These are phyloP conservation scores for Fraxinus quadrangulata DNA, from an alignment of 257 asterid genomes.

Conservation along the genomic window DNA sequence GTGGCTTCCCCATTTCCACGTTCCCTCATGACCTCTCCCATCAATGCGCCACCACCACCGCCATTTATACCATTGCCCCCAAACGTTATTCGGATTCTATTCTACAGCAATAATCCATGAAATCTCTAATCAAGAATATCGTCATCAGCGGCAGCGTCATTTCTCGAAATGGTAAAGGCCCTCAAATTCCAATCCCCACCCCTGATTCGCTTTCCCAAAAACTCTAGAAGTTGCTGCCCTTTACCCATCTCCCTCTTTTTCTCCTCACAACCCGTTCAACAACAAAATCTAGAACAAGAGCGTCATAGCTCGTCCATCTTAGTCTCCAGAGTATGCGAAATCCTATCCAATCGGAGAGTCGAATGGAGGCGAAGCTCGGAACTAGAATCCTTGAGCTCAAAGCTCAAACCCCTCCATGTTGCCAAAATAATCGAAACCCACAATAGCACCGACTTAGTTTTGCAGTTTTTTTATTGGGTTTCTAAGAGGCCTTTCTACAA, in stretches of 20 bases:
- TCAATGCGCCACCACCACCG: constrained; percentile 40
- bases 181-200: constrained; percentile 43
- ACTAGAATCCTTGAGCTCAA: constrained; percentile 53
- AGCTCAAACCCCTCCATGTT: constrained; percentile 64
- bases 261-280: constrained; percentile 37
- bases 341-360: constrained; percentile 46
- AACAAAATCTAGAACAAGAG: constrained; percentile 14
- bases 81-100: constrained; percentile 11
- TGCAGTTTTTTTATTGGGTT: constrained; percentile 78
- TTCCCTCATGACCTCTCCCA: constrained; percentile 19
- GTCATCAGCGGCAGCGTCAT: constrained; percentile 34
- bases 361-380: constrained; percentile 66
- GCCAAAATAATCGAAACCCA: constrained; percentile 49
- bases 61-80: constrained; percentile 27
- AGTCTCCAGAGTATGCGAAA: constrained; percentile 50
- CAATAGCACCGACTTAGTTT: constrained; percentile 47
- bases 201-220: constrained; percentile 23
- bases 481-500: constrained; percentile 76
- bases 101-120: constrained; percentile 34
- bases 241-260: constrained; percentile 31
- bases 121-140: constrained; percentile 32
- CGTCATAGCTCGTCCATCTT: constrained; percentile 29
- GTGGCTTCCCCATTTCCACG: constrained; percentile 47
- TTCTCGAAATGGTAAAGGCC: constrained; percentile 65
- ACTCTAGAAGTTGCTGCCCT: constrained; percentile 26